Evolutionary conservation across 2,329 filamentous ascomycete genomes (phyloP), one percentile per base, ranked within the genome.

Genomic region (Pestalotiopsis sp.): DNA sequence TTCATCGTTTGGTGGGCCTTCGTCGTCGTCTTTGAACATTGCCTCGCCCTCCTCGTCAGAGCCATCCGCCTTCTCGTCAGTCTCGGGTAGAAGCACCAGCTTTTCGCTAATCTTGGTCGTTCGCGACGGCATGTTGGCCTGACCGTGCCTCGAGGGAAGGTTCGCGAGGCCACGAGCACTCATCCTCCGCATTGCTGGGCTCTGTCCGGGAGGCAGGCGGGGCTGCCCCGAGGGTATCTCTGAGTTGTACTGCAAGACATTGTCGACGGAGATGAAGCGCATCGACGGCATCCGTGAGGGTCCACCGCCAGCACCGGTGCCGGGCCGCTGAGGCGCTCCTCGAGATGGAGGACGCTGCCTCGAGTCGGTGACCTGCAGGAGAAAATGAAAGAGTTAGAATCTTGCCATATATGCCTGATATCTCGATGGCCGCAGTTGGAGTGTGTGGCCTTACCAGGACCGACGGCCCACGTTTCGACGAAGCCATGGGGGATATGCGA

Each of bases 81-180:
- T 92, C 77, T 98, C 95, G 0, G 96, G 96, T 14, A 99, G 86
- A 45, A 98, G 85, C 0, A 99, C 96, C n/a, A 99, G 86, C 82
- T 98, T 98, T 83, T 98, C 94, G 79, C 94, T 97, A 72, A 97
- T 92, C 80, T 98, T 98, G 36, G 94, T 97, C 49, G 94, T 97
- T 66, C 96, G 89, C 5, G 94, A 92, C 0, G 95, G 96, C 73
- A 98, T 82, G 59, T 85, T 87, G 68, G 89, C 86, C 74, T 84
- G 82, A 70, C 86, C 87, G 66, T 84, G 83, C 4, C 85, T 82
- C 56, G 81, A 80, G 63, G 81, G 79, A 23, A 82, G 74, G 39
- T 78, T 79, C n/a, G 84, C 82, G 49, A 85, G 78, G 12, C 82
- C 81, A 12, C 82, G 81, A 5, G 86, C 80, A 74, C 81, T 83